Percentiles rank a stretch among this genome's conserved stretches.
Evolutionary conservation across 352 stramenopile species (phyloP).

Genomic region (Pythium aristosporum): DNA sequence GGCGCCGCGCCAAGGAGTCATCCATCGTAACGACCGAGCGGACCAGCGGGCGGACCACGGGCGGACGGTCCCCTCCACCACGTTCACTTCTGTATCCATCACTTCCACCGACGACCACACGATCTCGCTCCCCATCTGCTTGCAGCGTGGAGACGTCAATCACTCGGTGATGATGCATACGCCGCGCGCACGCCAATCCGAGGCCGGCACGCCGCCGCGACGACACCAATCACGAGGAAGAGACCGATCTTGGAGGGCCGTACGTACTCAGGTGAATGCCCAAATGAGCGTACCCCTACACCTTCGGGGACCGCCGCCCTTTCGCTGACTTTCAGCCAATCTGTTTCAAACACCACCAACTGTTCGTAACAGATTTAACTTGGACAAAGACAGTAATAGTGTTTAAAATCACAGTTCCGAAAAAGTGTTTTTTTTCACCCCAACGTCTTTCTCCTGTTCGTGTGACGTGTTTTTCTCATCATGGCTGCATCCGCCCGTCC

Average conservation of each 20-base stretch:
- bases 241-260: neutral
- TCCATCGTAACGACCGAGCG: neutral
- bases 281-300: neutral
- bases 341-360: neutral
- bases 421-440: neutral
- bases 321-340: neutral
- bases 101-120: neutral
- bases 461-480: slow-evolving; percentile 6
- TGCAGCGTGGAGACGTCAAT: neutral
- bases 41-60: neutral
- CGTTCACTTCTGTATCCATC: too few relatives aligned
- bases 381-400: neutral
- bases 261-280: neutral
- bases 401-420: neutral
- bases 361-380: neutral
- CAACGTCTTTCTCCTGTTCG: slow-evolving; percentile 1
- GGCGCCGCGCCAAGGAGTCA: neutral
- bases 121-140: slow-evolving; percentile 6
- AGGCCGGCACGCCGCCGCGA: neutral
- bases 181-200: neutral
- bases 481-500: slow-evolving; percentile 8
- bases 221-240: neutral
- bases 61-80: neutral
- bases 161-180: neutral
- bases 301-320: neutral